Percentiles rank a stretch among this genome's conserved stretches.
These are phyloP conservation scores for Polysphondylium violaceum DNA, from an alignment of 78 protist genomes.

Conservation along the genomic window DNA sequence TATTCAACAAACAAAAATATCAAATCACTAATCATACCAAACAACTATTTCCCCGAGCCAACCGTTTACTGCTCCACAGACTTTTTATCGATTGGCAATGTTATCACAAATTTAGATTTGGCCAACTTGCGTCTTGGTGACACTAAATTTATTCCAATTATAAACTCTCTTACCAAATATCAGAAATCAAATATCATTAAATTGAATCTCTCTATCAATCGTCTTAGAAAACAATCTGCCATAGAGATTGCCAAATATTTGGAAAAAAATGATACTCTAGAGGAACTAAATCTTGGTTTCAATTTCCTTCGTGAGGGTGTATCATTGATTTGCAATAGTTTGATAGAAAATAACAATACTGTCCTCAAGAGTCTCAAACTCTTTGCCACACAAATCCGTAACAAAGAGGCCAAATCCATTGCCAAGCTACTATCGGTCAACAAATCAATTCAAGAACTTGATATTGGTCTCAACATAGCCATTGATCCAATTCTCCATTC, in stretches of 20 bases:
- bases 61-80: not conserved
- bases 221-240: constrained; percentile 27
- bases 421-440: constrained; percentile 21
- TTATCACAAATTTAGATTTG: not conserved
- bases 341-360: not conserved
- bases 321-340: constrained; percentile 18
- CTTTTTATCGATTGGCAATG: constrained; percentile 2
- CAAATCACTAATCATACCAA: not conserved
- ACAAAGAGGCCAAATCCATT: constrained; percentile 14
- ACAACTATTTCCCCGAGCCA: constrained; percentile 27
- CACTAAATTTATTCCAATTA: constrained; percentile 13
- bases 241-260: constrained; percentile 11
- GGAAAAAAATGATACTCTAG: constrained; percentile 2
- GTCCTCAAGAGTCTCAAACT: not conserved
- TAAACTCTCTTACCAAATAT: not conserved
- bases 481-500: constrained; percentile 18
- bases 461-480: constrained; percentile 34
- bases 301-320: constrained; percentile 41
- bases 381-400: constrained; percentile 44
- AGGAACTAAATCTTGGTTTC: constrained; percentile 9
- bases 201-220: constrained; percentile 39
- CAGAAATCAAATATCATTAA: not conserved
- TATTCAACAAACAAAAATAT: constrained; percentile 1
- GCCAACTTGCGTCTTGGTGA: constrained; percentile 21
- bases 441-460: constrained; percentile 12